These are phyloP conservation scores for Cytospora piceae DNA, from an alignment of 2,329 filamentous ascomycete genomes.

Conservation along the genomic window DNA sequence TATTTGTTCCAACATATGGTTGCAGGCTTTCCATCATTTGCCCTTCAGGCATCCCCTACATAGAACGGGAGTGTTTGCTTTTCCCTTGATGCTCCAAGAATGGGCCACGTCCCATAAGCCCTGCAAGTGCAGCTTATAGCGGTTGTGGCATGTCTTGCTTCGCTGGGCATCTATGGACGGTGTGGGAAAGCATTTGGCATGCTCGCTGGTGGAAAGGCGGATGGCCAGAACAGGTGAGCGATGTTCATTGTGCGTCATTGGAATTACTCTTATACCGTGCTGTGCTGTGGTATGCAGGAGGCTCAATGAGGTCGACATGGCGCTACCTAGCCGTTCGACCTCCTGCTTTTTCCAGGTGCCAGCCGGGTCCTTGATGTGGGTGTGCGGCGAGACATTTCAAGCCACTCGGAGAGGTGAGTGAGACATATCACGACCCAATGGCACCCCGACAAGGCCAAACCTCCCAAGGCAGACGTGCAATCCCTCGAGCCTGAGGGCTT, in stretches of 20 bases:
- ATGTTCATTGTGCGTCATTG: background rate
- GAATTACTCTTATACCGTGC: background rate
- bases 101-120: background rate
- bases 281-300: background rate
- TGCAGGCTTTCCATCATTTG: background rate
- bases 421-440: slow-evolving; percentile 23
- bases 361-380: slow-evolving; percentile 7
- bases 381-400: slow-evolving; percentile 20
- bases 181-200: background rate
- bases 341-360: slow-evolving; percentile 6
- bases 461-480: slow-evolving; percentile 4
- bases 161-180: background rate
- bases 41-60: background rate
- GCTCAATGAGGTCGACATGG: background rate
- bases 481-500: background rate
- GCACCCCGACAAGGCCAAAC: slow-evolving; percentile 16
- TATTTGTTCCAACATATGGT: background rate
- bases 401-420: slow-evolving; percentile 26
- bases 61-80: background rate
- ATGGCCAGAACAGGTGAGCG: background rate
- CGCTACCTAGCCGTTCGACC: background rate
- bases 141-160: background rate
- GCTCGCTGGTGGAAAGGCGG: background rate
- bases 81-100: background rate
- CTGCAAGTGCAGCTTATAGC: slow-evolving; percentile 7